These are phyloP conservation scores for Shiraia sp. DNA, from an alignment of 2,329 filamentous ascomycete species.

Conservation along the genomic window DNA sequence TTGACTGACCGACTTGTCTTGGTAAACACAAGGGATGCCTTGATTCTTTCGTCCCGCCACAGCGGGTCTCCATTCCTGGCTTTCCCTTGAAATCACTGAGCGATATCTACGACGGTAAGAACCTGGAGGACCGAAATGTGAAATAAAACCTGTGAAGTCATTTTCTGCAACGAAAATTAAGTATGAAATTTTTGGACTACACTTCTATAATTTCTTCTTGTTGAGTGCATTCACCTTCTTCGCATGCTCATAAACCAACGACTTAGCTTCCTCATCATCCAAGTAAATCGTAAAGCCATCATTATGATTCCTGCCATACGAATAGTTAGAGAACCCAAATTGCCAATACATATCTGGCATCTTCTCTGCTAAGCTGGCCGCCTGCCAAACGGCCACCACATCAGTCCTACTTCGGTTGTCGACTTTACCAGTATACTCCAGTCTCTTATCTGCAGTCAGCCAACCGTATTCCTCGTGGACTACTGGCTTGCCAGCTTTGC, in stretches of 20 bases:
- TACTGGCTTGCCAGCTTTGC: constrained; percentile 55
- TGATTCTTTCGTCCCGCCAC: too few relatives aligned
- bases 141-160: too few relatives aligned
- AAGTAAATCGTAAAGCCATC: constrained; percentile 62
- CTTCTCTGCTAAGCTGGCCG: constrained; percentile 52
- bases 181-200: too few relatives aligned
- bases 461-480: constrained; percentile 61
- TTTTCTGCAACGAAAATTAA: too few relatives aligned
- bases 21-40: too few relatives aligned
- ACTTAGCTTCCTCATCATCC: constrained; percentile 41
- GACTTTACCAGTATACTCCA: constrained; percentile 51
- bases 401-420: constrained; percentile 51
- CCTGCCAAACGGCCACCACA: constrained; percentile 56
- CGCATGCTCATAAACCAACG: constrained; percentile 26
- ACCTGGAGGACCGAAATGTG: too few relatives aligned
- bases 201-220: constrained; percentile 2
- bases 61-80: too few relatives aligned
- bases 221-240: constrained; percentile 26
- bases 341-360: constrained; percentile 63
- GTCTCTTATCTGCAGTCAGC: constrained; percentile 55
- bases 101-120: too few relatives aligned
- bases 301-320: constrained; percentile 59
- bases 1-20: too few relatives aligned
- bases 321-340: constrained; percentile 56
- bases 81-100: too few relatives aligned